A percentile compares a stretch with the other conserved stretches of the same genome.
These are phyloP conservation scores for Coemansia sp. DNA, from an alignment of 192 early-diverging fungal genomes.

Conservation along the genomic window DNA sequence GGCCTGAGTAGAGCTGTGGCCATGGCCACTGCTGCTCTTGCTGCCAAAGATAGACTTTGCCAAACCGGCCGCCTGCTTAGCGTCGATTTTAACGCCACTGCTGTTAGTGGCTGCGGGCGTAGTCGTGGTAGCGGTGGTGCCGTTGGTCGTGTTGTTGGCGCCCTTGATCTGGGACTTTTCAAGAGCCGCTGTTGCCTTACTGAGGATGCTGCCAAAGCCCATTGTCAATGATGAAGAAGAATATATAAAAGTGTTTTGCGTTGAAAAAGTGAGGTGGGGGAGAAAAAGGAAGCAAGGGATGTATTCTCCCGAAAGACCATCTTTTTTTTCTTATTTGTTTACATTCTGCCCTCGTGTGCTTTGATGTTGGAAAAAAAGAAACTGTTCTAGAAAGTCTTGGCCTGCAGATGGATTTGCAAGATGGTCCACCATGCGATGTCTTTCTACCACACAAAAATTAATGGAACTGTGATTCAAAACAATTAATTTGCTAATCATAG, in stretches of 20 bases:
- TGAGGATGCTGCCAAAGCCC: slow-evolving; percentile 30
- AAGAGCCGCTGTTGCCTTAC: slow-evolving; percentile 22
- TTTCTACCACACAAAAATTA: not conserved
- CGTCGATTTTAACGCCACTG: slow-evolving; percentile 5
- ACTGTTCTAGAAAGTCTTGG: not conserved
- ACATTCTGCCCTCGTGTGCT: not conserved
- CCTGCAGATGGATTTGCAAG: not conserved
- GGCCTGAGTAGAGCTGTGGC: not conserved
- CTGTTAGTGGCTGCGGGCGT: not conserved
- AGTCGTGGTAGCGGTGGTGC: not conserved
- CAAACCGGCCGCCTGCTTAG: too few relatives aligned
- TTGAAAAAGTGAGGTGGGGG: not conserved
- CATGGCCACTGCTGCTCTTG: not conserved
- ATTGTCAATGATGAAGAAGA: slow-evolving; percentile 1
- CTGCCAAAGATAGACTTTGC: slow-evolving; percentile 9
- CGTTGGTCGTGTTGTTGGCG: not conserved
- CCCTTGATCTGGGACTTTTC: not conserved
- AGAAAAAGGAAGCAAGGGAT: not conserved
- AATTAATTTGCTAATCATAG: not conserved
- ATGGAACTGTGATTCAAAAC: not conserved
- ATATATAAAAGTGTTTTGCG: not conserved
- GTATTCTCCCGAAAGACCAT: not conserved
- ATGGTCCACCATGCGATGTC: not conserved
- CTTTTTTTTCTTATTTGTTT: not conserved
- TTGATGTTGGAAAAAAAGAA: slow-evolving; percentile 1